Conservation (phyloP, 257 asterid genomes). For the Nicotiana noctiflora region DNA sequence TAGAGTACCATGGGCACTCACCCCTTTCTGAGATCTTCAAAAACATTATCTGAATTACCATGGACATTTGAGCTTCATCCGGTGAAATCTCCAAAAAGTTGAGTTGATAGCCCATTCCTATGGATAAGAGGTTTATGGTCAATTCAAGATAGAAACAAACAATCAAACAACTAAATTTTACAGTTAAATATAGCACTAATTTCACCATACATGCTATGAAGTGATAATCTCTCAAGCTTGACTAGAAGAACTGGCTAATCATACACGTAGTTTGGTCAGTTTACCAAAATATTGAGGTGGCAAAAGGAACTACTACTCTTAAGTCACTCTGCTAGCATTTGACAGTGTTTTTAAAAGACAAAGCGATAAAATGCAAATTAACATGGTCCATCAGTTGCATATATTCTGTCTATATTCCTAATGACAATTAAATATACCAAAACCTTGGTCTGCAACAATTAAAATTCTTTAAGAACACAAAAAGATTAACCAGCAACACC, state of each 20-base stretch:
- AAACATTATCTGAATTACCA: conserved; percentile 85
- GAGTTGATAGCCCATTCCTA: conserved; percentile 89
- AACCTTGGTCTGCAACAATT: not conserved
- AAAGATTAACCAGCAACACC: not conserved
- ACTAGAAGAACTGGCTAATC: not conserved
- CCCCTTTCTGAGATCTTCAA: conserved; percentile 98
- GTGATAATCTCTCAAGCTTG: not conserved
- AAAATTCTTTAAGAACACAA: not conserved
- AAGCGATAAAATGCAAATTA: not conserved
- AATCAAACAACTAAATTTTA: not conserved
- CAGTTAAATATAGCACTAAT: not conserved
- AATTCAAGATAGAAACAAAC: not conserved
- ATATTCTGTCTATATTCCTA: not conserved
- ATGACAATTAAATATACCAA: not conserved
- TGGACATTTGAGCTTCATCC: conserved; percentile 70
- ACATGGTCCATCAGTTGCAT: not conserved
- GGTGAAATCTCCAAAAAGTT: conserved; percentile 71
- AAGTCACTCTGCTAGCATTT: not conserved
- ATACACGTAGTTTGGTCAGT: not conserved
- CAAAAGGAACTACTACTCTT: not conserved
- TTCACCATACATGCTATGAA: not conserved
- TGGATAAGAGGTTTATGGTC: conserved; percentile 19
- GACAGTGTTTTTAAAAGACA: not conserved
- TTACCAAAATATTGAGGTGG: not conserved
- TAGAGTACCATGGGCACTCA: conserved; percentile 23